Evolutionary conservation across 805 yeast species (phyloP).

Genomic region (Clavispora asparagi): DNA sequence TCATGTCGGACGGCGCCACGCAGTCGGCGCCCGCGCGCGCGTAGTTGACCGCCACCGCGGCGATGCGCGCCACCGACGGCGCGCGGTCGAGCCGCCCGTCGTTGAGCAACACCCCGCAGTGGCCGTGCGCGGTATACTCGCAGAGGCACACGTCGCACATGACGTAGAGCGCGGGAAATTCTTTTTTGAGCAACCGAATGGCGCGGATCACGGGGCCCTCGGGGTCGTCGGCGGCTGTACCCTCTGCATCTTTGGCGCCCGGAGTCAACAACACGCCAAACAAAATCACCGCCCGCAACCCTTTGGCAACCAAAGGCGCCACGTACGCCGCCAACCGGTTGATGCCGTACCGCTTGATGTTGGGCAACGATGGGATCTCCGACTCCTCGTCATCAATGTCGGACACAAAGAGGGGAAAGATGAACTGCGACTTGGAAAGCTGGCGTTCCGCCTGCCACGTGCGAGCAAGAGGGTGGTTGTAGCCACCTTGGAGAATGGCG

Average conservation of each 20-base stretch:
- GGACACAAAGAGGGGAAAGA: constrained; percentile 84
- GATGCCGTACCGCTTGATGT: constrained; percentile 82
- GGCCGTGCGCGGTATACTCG: constrained; percentile 97
- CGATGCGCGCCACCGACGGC: constrained; percentile 71
- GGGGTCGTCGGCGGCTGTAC: constrained; percentile 93
- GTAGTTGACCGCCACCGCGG: constrained; percentile 91
- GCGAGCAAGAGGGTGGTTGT: constrained; percentile 82
- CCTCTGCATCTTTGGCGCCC: constrained; percentile 73
- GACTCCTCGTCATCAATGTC: constrained; percentile 79
- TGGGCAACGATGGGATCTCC: constrained; percentile 73
- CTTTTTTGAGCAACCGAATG: constrained; percentile 54
- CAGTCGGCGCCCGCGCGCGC: constrained; percentile 94
- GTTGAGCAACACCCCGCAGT: constrained; percentile 85
- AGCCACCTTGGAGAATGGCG: constrained; percentile 88
- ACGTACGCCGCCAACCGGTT: constrained; percentile 74
- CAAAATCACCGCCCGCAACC: constrained; percentile 77
- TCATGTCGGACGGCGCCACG: constrained; percentile 97
- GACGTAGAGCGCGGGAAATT: constrained; percentile 79
- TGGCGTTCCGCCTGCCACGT: constrained; percentile 89
- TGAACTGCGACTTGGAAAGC: constrained; percentile 81
- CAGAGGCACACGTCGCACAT: constrained; percentile 95
- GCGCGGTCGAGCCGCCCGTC: constrained; percentile 83
- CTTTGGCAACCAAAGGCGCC: constrained; percentile 64
- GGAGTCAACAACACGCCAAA: constrained; percentile 86
- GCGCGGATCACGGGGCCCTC: constrained; percentile 89